Percentiles rank a stretch among this genome's conserved stretches.
These are phyloP conservation scores for Bryoglossum gracile DNA, from an alignment of 495 filamentous ascomycete genomes.

Conservation along the genomic window DNA sequence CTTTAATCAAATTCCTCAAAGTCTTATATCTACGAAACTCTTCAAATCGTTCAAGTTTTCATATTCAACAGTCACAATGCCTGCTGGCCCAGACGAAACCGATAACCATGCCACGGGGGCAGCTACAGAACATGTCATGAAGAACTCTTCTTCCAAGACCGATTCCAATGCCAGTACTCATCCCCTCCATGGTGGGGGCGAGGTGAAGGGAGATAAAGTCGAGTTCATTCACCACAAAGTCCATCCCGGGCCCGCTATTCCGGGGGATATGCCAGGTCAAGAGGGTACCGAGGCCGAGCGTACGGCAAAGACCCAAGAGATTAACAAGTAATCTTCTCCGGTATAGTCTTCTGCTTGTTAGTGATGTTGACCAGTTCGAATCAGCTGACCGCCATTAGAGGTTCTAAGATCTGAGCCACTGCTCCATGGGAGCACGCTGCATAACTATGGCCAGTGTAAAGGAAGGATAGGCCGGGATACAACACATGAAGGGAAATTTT, in stretches of 20 bases:
- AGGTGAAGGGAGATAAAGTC: conserved; percentile 29
- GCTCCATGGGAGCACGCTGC: too few species aligned
- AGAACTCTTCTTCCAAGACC: conserved; percentile 26
- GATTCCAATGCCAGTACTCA: conserved; percentile 25
- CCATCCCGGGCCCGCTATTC: conserved; percentile 42
- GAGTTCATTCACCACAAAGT: conserved; percentile 39
- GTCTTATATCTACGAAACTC: too few species aligned
- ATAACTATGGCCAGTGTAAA: background rate
- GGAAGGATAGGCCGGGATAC: background rate
- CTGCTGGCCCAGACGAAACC: conserved; percentile 25
- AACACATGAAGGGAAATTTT: too few species aligned
- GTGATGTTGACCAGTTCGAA: background rate
- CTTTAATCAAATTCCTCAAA: background rate
- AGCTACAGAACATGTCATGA: conserved; percentile 27
- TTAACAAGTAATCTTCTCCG: conserved; percentile 49
- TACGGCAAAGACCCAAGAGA: conserved; percentile 50
- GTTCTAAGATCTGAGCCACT: conserved; percentile 11
- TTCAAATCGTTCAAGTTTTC: too few species aligned
- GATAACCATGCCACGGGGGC: conserved; percentile 17
- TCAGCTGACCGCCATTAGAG: conserved; percentile 3
- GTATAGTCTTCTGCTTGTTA: conserved; percentile 14
- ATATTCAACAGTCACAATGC: conserved; percentile 19
- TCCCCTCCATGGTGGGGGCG: conserved; percentile 19
- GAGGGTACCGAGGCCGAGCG: conserved; percentile 63
- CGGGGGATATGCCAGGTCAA: conserved; percentile 34